These are phyloP conservation scores for Candida pseudocylindracea DNA, from an alignment of 1,139 yeast species.

Conservation along the genomic window DNA sequence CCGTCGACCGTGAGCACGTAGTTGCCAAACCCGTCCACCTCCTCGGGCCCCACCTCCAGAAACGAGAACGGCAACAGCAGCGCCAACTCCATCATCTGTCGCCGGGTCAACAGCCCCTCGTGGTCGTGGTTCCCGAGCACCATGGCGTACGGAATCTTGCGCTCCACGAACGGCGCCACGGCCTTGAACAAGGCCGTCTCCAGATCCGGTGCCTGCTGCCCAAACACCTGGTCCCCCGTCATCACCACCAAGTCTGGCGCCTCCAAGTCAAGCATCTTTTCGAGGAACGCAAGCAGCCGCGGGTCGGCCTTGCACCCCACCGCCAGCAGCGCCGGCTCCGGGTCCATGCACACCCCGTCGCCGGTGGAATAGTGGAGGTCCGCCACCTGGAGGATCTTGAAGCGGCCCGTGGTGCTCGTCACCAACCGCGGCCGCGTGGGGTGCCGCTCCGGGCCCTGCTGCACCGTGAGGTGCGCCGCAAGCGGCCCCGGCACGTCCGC, in stretches of 20 bases:
- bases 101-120: slow-evolving; percentile 47
- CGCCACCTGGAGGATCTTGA: slow-evolving; percentile 21
- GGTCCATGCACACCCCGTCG: slow-evolving; percentile 51
- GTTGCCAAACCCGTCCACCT: slow-evolving; percentile 63
- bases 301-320: slow-evolving; percentile 51
- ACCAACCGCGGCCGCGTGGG: too few relatives aligned
- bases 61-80: slow-evolving; percentile 43
- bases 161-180: slow-evolving; percentile 40
- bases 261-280: slow-evolving; percentile 42
- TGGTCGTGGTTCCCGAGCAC: slow-evolving; percentile 73
- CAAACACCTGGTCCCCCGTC: slow-evolving; percentile 75
- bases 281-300: slow-evolving; percentile 39
- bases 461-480: too few relatives aligned
- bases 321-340: slow-evolving; percentile 23
- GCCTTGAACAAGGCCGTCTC: slow-evolving; percentile 62
- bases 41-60: slow-evolving; percentile 37
- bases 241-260: slow-evolving; percentile 62
- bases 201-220: slow-evolving; percentile 50
- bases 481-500: too few relatives aligned
- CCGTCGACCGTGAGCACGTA: slow-evolving; percentile 25
- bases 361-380: slow-evolving; percentile 75
- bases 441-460: too few relatives aligned
- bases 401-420: too few relatives aligned
- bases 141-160: slow-evolving; percentile 61
- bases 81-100: slow-evolving; percentile 34